phyloP scores from a whole-genome alignment of 345 rosid species.

The Camelina laxa region DNA sequence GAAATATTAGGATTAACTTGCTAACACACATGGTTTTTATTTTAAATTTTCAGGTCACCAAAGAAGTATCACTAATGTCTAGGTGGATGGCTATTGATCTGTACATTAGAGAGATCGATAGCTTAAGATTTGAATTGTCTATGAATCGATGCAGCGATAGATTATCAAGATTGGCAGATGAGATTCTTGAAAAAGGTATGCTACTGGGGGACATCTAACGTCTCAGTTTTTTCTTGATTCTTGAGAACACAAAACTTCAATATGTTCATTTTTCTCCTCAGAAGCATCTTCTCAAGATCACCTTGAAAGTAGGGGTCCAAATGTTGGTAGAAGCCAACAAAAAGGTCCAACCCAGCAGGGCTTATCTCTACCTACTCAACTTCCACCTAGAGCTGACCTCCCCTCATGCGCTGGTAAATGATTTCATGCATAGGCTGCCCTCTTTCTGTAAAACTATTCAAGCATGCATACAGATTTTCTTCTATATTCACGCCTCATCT shows the following conservation, averaged over 20 bases:
- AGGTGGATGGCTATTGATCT: slow-evolving; percentile 97
- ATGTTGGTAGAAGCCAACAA: slow-evolving; percentile 54
- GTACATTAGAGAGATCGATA: slow-evolving; percentile 78
- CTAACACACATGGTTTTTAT: slow-evolving; percentile 1
- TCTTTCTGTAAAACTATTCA: slow-evolving; percentile 10
- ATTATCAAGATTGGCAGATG: slow-evolving; percentile 65
- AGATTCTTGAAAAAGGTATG: slow-evolving; percentile 77
- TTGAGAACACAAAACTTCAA: slow-evolving; percentile 21
- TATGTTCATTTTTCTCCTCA: slow-evolving; percentile 39
- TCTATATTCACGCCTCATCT: slow-evolving; percentile 13
- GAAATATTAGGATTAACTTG: slow-evolving; percentile 11
- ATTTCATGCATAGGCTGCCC: slow-evolving; percentile 8
- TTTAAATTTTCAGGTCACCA: slow-evolving; percentile 67
- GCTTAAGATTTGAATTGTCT: slow-evolving; percentile 84
- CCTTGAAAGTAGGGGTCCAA: slow-evolving; percentile 30
- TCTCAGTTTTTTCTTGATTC: slow-evolving; percentile 15
- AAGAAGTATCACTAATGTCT: slow-evolving; percentile 83
- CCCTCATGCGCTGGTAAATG: slow-evolving; percentile 78
- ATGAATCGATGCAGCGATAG: slow-evolving; percentile 71
- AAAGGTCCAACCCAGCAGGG: slow-evolving; percentile 58
- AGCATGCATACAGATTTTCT: slow-evolving; percentile 12
- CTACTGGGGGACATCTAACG: slow-evolving; percentile 5
- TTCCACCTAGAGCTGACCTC: slow-evolving; percentile 83
- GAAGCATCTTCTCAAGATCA: slow-evolving; percentile 63
- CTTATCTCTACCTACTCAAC: slow-evolving; percentile 74